A percentile compares a stretch with the other conserved stretches of the same genome.
Evolutionary conservation across 371 early-diverging fungal species (phyloP).

Genomic region (Syncephalis fuscata): DNA sequence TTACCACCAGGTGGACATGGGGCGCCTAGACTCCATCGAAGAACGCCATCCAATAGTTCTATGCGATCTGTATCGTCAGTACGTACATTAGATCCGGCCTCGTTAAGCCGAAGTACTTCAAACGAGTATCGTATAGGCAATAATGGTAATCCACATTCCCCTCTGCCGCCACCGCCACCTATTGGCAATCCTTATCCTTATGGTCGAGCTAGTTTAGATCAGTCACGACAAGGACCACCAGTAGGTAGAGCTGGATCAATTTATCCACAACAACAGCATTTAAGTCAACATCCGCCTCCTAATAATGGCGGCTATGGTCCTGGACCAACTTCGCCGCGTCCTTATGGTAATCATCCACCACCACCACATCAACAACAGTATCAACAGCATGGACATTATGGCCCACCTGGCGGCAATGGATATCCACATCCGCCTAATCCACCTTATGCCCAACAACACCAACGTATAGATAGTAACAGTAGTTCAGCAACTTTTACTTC

Average conservation of each 20-base stretch:
- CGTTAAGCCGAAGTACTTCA: background rate
- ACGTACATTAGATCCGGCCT: background rate
- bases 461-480: background rate
- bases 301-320: too few relatives aligned
- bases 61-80: background rate
- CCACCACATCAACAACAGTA: constrained; percentile 2
- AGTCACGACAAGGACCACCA: background rate
- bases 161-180: background rate
- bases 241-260: background rate
- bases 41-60: background rate
- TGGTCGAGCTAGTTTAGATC: background rate
- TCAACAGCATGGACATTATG: constrained; percentile 7
- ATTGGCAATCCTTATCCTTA: background rate
- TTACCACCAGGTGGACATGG: too few relatives aligned
- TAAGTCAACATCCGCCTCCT: background rate
- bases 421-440: background rate
- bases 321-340: too few relatives aligned
- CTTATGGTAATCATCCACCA: constrained; percentile 2
- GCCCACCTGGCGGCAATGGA: background rate
- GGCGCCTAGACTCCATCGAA: too few relatives aligned
- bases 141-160: background rate
- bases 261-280: background rate
- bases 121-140: background rate
- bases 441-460: background rate
- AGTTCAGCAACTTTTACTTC: background rate